Percentiles rank a stretch among this genome's conserved stretches.
Conservation (phyloP, 441 rosid genomes). For the Gossypium davidsonii region DNA sequence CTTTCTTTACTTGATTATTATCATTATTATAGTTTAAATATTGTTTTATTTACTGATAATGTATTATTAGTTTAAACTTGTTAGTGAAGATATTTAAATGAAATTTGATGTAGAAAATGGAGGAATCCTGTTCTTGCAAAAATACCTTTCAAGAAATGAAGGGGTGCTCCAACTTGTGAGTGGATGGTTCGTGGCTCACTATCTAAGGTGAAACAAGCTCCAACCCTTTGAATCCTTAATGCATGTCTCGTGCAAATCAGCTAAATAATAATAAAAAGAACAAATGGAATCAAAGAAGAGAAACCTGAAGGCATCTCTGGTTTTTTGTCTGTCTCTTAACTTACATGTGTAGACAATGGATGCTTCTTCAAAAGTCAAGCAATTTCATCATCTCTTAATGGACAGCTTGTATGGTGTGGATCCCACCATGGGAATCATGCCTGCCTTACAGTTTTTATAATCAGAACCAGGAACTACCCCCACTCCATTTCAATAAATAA, state of each 20-base stretch:
- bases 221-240: constrained; percentile 20
- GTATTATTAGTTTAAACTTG: background rate
- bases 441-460: constrained; percentile 19
- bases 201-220: constrained; percentile 29
- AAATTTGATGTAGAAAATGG: constrained; percentile 12
- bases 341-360: constrained; percentile 26
- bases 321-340: constrained; percentile 23
- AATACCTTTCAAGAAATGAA: constrained; percentile 13
- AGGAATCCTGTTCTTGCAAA: constrained; percentile 27
- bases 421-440: constrained; percentile 24
- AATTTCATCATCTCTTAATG: constrained; percentile 19
- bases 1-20: background rate
- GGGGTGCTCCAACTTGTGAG: constrained; percentile 26
- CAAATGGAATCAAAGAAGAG: background rate
- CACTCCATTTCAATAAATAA: constrained; percentile 32
- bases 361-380: constrained; percentile 30
- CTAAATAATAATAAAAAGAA: no score
- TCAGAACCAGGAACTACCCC: constrained; percentile 35
- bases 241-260: no score
- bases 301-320: constrained; percentile 20
- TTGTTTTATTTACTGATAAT: no score
- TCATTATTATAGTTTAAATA: no score
- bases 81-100: background rate
- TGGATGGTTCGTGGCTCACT: constrained; percentile 42
- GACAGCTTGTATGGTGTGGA: constrained; percentile 25